Evolutionary conservation across 176 grass and related monocot genomes (phyloP).

Genomic region (Alopecurus myosuroides): DNA sequence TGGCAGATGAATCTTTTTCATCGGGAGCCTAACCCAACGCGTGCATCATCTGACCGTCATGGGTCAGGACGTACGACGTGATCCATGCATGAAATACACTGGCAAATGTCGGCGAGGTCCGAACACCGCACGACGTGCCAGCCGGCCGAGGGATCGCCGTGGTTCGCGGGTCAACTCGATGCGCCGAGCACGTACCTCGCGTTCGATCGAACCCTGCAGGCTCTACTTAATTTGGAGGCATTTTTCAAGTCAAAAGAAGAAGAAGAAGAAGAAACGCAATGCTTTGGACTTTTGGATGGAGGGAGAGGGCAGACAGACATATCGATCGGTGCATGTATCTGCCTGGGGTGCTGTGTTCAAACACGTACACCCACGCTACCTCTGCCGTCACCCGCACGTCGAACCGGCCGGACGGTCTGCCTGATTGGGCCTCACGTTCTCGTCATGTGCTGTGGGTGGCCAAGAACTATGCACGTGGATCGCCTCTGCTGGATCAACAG

Average conservation of each 20-base stretch:
- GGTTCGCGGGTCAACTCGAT: not conserved
- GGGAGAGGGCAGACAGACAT: not conserved
- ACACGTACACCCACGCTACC: not conserved
- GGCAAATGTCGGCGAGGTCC: not conserved
- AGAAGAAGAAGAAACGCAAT: no score
- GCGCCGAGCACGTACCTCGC: no score
- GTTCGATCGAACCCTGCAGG: no score
- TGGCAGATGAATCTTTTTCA: not conserved
- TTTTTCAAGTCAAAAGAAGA: no score
- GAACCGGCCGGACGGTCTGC: not conserved
- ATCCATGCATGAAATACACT: not conserved
- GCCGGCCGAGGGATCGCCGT: not conserved
- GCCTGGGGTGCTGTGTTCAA: not conserved
- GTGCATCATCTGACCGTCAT: not conserved
- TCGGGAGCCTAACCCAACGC: not conserved
- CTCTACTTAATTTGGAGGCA: no score
- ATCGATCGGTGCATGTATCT: not conserved
- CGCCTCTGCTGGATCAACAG: not conserved
- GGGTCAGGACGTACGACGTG: not conserved
- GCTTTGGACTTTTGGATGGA: no score
- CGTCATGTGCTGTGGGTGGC: not conserved
- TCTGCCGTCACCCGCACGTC: not conserved
- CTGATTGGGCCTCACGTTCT: conserved; percentile 22
- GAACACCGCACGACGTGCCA: not conserved
- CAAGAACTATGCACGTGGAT: not conserved